Base-by-base conservation (phyloP, 2,329 filamentous ascomycete genomes). In the Aspergillus bombycis region DNA sequence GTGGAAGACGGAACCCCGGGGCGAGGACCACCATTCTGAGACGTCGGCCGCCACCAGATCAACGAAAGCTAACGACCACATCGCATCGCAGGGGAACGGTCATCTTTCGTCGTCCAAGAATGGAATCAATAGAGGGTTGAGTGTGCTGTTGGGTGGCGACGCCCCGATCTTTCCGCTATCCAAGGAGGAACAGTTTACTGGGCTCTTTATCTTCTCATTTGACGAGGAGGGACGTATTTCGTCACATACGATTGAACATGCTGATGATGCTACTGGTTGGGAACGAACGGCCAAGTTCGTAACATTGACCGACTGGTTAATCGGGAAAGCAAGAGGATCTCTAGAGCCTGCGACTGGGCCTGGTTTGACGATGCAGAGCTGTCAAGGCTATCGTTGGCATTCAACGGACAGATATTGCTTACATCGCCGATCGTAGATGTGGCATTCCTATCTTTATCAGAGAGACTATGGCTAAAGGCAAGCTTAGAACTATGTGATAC, bases 141-240 rank as follows among this genome's bases (percentile, higher is more conserved):
- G 77, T 58, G 74, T 77, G 43, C 72, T 87, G 46, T 80, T 89
- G 5, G 82, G 83, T 14, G 84, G 86, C 57, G 82, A 85, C 21
- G 78, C 83, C 68, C 78, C 78, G 3, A 81, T 82, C 28, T 80
- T 82, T 70, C 78, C 79, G 34, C 68, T 81, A 7, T 85, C 87
- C 61, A 85, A 87, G 57, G 86, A 86, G 65, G 90, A 91, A 72
- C 91, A 94, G 73, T 98, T 98, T 71, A 92, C 89, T 1, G 95
- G 95, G 0, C 79, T 98, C 12, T 99, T 98, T 78, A 90, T 97
- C 63, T 99, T 99, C 76, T 92, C 96, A 68, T 99, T 99, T 75
- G 95, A 98, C 74, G 84, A 88, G 54, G 86, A 96, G 71, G 95
- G 95, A 1, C 85, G 93, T 67, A 88, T 99, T 41, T 79, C 91